Conservation (phyloP, 2,329 filamentous ascomycete species). For the Claviceps lovelessii region DNA sequence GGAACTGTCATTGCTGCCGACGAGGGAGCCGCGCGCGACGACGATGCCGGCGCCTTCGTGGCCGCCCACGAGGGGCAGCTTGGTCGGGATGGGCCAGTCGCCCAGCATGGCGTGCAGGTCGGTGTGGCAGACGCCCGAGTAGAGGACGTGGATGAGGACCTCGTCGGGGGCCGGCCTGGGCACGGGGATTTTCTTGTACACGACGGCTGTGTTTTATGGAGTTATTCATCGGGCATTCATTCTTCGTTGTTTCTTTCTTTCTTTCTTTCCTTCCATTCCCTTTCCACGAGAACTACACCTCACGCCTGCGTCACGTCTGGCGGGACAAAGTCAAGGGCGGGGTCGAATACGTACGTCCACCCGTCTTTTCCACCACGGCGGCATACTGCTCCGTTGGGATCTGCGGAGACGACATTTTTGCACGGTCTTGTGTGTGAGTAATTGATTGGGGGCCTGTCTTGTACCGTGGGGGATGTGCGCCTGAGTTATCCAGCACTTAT, state of each 20-base stretch:
- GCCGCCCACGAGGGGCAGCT: slow-evolving; percentile 75
- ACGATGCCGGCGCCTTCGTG: slow-evolving; percentile 70
- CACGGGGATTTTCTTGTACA: slow-evolving; percentile 73
- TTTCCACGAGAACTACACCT: no score
- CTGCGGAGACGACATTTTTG: slow-evolving; percentile 18
- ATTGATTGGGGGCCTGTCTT: no score
- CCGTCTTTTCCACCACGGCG: slow-evolving; percentile 72
- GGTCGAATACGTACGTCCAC: slow-evolving; percentile 40
- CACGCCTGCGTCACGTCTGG: no score
- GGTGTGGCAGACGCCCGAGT: slow-evolving; percentile 81
- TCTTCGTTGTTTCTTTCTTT: neutral
- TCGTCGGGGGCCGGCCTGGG: slow-evolving; percentile 72
- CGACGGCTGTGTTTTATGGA: slow-evolving; percentile 30
- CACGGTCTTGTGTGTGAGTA: no score
- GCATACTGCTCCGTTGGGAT: slow-evolving; percentile 83
- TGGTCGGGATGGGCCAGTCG: slow-evolving; percentile 75
- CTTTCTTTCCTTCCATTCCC: neutral
- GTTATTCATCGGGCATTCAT: no score
- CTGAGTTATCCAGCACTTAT: no score
- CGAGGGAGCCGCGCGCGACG: slow-evolving; percentile 64
- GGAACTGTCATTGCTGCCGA: slow-evolving; percentile 31
- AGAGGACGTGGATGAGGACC: slow-evolving; percentile 84
- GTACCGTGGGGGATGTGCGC: no score
- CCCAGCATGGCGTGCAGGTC: slow-evolving; percentile 69
- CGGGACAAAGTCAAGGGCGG: no score